Evolutionary conservation across 768 basidiomycete genomes (phyloP), one percentile per base, ranked within the genome.

Genomic region (Tephrocybe rancida): DNA sequence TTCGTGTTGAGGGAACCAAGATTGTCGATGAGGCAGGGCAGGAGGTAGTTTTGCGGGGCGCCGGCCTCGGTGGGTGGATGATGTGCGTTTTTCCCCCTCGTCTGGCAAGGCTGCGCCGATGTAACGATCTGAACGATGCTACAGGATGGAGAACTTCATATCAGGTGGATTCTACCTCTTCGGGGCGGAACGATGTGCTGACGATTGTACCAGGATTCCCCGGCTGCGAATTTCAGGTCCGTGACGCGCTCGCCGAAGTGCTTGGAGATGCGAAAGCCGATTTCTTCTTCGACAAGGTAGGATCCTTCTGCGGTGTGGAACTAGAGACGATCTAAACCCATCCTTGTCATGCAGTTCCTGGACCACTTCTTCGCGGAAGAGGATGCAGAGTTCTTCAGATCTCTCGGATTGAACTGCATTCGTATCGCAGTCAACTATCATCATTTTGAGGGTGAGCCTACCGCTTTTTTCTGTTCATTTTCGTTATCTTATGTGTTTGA

Each of bases 251-350:
- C 16, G 76, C 79, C n/a, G 74, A 81, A 9, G 79, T 83, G 1
- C 72, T 92, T 21, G 91, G 90, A 0, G 54, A 77, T 48, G 77
- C 77, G 46, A 87, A 89, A 66, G 81, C 86, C 7, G 83, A 84
- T 6, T 85, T 85, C 66, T 93, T 91, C 77, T 93, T 92, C 63
- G 88, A 92, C 77, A 90, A 87, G 78, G 90, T 86, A 49, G 9
- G 25, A 2, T 24, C 2, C 10, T 6, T 30, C 13, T 21, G 19
- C n/a, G 39, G n/a, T 22, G 30, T 13, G 13, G 30, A n/a, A n/a
- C n/a, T n/a, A n/a, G 30, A 21, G 21, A 22, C n/a, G 5, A 3
- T 41, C 18, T 21, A 8, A 6, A 13, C 39, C 21, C 8, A 41
- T 6, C 6, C 5, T 8, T 7, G 21, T 6, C 13, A 21, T 35